A percentile compares a stretch with the other conserved stretches of the same genome.
phyloP scores from a whole-genome alignment of 2,329 filamentous ascomycete species.

The Trichothecium roseum region DNA sequence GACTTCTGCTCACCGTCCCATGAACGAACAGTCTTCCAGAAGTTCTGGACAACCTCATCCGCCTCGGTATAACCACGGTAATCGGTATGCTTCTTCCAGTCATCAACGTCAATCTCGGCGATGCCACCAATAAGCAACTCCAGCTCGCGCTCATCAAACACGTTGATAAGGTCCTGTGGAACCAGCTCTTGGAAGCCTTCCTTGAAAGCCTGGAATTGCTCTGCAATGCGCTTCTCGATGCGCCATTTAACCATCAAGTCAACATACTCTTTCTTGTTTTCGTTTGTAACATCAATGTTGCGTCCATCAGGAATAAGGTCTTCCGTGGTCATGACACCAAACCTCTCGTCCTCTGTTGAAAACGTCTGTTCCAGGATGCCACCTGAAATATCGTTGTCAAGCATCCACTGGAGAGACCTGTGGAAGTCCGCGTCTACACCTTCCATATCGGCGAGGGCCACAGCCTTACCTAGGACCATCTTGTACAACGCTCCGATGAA shows the following conservation, averaged over 20 bases:
- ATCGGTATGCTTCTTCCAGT: constrained; percentile 99
- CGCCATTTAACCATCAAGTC: constrained; percentile 99
- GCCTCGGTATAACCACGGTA: constrained; percentile 97
- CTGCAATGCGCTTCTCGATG: constrained; percentile 95
- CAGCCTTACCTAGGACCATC: constrained; percentile 94
- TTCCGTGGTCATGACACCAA: constrained; percentile 87
- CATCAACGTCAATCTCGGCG: constrained; percentile 98
- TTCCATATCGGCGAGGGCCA: constrained; percentile 91
- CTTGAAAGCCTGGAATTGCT: constrained; percentile 97
- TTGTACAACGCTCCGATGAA: constrained; percentile 99
- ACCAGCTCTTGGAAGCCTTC: constrained; percentile 97
- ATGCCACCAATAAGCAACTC: constrained; percentile 97
- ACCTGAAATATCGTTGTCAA: constrained; percentile 91
- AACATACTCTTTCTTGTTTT: constrained; percentile 98
- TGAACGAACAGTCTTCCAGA: constrained; percentile 93
- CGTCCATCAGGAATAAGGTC: constrained; percentile 85
- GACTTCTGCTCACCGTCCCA: constrained; percentile 99
- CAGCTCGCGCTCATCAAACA: constrained; percentile 95
- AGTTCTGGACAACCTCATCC: constrained; percentile 94
- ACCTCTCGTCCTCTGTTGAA: constrained; percentile 93
- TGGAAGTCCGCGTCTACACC: constrained; percentile 98
- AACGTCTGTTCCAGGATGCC: constrained; percentile 93
- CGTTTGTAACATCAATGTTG: constrained; percentile 92
- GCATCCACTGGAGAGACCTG: constrained; percentile 89
- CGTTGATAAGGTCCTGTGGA: constrained; percentile 90